phyloP scores from a whole-genome alignment of 306 rosid species.

The Sicyos baderoa region DNA sequence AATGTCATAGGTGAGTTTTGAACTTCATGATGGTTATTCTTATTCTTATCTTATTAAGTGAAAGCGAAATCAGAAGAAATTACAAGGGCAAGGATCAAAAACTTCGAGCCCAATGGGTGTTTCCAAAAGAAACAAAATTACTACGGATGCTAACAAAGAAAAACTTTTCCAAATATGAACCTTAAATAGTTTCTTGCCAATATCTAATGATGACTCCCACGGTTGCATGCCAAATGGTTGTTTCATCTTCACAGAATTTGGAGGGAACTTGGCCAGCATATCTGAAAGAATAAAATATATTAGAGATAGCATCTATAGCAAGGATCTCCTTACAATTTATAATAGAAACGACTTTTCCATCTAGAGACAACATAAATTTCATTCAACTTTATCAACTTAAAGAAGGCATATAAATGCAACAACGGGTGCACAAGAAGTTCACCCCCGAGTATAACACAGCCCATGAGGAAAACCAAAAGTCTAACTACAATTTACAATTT shows the following conservation, averaged over 20 bases:
- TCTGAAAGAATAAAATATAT: constrained; percentile 40
- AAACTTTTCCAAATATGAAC: constrained; percentile 26
- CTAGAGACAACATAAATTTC: neutral
- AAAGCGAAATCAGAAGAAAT: too few relatives aligned
- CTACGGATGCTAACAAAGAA: too few relatives aligned
- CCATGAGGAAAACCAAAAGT: neutral
- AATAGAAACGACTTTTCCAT: constrained; percentile 1
- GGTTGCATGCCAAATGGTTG: constrained; percentile 75
- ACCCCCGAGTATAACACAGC: neutral
- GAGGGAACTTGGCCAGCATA: constrained; percentile 71
- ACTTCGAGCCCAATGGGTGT: too few relatives aligned
- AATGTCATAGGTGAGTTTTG: too few relatives aligned
- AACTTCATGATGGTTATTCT: too few relatives aligned
- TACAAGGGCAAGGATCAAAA: too few relatives aligned
- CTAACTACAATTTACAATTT: too few relatives aligned
- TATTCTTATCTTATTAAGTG: too few relatives aligned
- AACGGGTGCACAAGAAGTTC: constrained; percentile 6
- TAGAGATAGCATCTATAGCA: constrained; percentile 19
- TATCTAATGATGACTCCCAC: constrained; percentile 78
- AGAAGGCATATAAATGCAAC: neutral
- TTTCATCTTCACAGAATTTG: constrained; percentile 79
- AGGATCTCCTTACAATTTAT: constrained; percentile 18
- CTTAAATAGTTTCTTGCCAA: constrained; percentile 84
- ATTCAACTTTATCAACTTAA: neutral
- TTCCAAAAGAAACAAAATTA: too few relatives aligned